A percentile compares a stretch with the other conserved stretches of the same genome.
phyloP scores from a whole-genome alignment of 176 grass and related monocot species.

The Bonia amplexicaulis region DNA sequence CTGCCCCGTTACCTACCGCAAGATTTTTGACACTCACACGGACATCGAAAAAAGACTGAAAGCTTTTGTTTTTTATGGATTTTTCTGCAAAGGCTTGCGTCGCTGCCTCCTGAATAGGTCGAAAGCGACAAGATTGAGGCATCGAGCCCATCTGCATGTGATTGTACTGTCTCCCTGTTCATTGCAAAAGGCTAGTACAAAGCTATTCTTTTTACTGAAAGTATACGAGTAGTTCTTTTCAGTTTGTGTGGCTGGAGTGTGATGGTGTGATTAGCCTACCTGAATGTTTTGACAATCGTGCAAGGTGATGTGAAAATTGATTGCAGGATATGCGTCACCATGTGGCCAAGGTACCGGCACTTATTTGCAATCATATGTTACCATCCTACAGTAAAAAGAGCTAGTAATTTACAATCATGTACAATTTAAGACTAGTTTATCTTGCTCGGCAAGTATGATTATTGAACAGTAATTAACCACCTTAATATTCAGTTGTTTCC shows the following conservation, averaged over 20 bases:
- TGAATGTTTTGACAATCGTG: neutral
- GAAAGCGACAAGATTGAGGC: constrained; percentile 36
- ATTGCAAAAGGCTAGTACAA: neutral
- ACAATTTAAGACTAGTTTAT: too few relatives aligned
- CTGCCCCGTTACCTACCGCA: neutral
- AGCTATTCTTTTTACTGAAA: constrained; percentile 22
- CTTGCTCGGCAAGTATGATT: too few relatives aligned
- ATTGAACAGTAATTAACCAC: too few relatives aligned
- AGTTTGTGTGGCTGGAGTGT: neutral
- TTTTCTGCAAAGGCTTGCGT: neutral
- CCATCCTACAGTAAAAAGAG: neutral
- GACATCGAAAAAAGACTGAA: constrained; percentile 19
- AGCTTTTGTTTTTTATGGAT: neutral
- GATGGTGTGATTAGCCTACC: neutral
- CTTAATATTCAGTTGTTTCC: neutral
- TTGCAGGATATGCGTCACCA: neutral
- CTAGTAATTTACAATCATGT: neutral
- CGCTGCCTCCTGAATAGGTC: neutral
- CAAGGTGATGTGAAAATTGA: constrained; percentile 13
- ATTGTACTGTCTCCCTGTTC: constrained; percentile 10
- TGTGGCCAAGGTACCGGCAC: neutral
- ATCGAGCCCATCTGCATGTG: constrained; percentile 15
- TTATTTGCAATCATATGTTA: constrained; percentile 7
- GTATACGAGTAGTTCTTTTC: neutral
- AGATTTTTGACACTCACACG: neutral